A percentile compares a stretch with the other conserved stretches of the same genome.
phyloP scores from a whole-genome alignment of 148 eudicot species.

The Nepenthes gracilis region DNA sequence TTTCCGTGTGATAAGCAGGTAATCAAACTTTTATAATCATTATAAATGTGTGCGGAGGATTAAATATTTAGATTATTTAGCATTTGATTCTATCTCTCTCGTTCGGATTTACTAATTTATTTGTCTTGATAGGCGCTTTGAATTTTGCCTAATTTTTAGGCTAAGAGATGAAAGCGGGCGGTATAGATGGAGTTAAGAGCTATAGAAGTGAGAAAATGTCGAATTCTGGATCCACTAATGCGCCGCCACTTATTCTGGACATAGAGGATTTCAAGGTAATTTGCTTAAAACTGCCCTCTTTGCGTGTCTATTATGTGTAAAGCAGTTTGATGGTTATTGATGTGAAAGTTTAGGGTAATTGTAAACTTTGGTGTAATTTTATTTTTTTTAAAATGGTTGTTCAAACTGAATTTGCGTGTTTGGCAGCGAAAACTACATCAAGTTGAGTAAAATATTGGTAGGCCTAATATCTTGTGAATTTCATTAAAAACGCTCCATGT shows the following conservation, averaged over 20 bases:
- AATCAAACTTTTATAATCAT: too few species aligned
- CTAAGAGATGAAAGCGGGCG: constrained; percentile 32
- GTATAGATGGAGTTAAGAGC: constrained; percentile 27
- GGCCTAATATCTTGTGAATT: too few species aligned
- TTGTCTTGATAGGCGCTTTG: too few species aligned
- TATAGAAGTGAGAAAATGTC: constrained; percentile 17
- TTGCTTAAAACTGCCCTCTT: background rate
- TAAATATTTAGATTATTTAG: too few species aligned
- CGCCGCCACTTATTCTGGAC: constrained; percentile 59
- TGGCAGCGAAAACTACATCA: background rate
- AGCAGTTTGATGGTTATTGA: background rate
- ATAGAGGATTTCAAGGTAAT: constrained; percentile 92
- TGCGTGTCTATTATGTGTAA: background rate
- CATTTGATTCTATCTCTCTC: too few species aligned
- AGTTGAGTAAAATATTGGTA: too few species aligned
- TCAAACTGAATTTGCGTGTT: background rate
- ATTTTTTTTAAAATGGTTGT: background rate
- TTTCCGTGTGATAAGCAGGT: too few species aligned
- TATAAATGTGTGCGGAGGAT: too few species aligned
- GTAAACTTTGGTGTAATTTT: constrained; percentile 2
- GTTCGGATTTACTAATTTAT: too few species aligned
- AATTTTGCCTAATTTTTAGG: background rate
- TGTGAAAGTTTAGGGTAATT: background rate
- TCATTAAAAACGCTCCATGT: too few species aligned
- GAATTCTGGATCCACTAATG: constrained; percentile 28